Evolutionary conservation across 176 grass and related monocot species (phyloP).

Genomic region (Themeda triandra): DNA sequence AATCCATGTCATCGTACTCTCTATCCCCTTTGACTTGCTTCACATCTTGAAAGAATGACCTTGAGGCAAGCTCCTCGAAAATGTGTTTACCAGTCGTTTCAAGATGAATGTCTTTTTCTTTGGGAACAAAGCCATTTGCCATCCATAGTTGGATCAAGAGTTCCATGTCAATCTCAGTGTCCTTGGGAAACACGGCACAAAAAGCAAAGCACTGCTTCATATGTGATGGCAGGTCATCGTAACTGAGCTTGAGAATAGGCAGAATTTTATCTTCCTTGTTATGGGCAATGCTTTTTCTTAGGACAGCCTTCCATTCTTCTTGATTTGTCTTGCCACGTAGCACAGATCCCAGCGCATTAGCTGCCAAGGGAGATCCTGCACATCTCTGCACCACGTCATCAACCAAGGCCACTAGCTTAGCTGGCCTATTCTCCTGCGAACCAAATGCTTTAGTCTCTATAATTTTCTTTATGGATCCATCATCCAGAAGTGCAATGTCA

Average conservation of each 20-base stretch:
- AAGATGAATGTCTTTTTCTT: background rate
- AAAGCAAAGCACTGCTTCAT: background rate
- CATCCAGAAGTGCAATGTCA: background rate
- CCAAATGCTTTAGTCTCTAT: background rate
- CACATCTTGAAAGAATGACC: slow-evolving; percentile 17
- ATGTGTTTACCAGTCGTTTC: background rate
- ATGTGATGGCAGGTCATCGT: background rate
- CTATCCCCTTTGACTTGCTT: background rate
- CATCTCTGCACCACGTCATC: background rate
- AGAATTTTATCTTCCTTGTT: background rate
- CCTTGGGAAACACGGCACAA: background rate
- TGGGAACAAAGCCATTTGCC: background rate
- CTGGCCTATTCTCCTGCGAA: background rate
- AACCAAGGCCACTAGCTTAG: background rate
- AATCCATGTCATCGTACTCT: rapidly evolving
- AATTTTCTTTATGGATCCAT: background rate
- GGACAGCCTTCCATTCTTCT: no score
- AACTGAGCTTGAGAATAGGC: background rate
- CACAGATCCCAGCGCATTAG: background rate
- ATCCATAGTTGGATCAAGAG: background rate
- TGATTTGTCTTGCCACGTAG: background rate
- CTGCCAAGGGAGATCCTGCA: background rate
- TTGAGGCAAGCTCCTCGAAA: background rate
- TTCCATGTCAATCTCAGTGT: background rate
- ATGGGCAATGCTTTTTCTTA: no score